A percentile compares a stretch with the other conserved stretches of the same genome.
These are phyloP conservation scores for Aspergillus amoenus DNA, from an alignment of 2,329 filamentous ascomycete genomes.

Conservation along the genomic window DNA sequence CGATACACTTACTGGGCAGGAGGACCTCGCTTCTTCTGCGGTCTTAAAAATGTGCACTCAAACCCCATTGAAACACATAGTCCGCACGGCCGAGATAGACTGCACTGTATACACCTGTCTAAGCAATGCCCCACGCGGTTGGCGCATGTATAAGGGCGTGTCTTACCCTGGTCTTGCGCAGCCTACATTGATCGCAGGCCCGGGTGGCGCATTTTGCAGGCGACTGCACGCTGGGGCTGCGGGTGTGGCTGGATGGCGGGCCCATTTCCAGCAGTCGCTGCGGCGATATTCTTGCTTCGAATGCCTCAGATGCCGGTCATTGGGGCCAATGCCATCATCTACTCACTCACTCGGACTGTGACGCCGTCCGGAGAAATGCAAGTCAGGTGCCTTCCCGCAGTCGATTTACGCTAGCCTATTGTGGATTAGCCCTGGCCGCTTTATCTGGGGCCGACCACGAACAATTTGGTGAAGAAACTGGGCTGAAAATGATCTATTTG, in stretches of 20 bases:
- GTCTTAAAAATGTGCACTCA: constrained; percentile 43
- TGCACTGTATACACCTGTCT: constrained; percentile 30
- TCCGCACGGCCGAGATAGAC: constrained; percentile 40
- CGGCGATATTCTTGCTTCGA: not conserved
- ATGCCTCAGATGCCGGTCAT: too few relatives aligned
- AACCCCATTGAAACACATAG: constrained; percentile 40
- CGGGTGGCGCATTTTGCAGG: constrained; percentile 24
- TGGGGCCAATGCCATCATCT: too few relatives aligned
- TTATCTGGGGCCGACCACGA: too few relatives aligned
- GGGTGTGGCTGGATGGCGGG: not conserved
- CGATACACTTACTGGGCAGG: constrained; percentile 35
- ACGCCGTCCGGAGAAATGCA: too few relatives aligned
- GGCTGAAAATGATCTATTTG: not conserved
- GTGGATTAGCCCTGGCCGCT: too few relatives aligned
- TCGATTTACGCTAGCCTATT: too few relatives aligned
- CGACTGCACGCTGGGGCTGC: not conserved
- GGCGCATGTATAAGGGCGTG: not conserved
- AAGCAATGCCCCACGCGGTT: not conserved
- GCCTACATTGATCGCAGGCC: constrained; percentile 46
- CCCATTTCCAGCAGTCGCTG: not conserved
- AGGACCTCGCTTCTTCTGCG: constrained; percentile 44
- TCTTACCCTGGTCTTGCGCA: constrained; percentile 38
- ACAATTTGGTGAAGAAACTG: not conserved
- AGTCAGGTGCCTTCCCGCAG: too few relatives aligned
- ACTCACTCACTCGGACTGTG: too few relatives aligned